Conservation (phyloP, 202 grass and related monocot genomes). For the Musa balbisiana region DNA sequence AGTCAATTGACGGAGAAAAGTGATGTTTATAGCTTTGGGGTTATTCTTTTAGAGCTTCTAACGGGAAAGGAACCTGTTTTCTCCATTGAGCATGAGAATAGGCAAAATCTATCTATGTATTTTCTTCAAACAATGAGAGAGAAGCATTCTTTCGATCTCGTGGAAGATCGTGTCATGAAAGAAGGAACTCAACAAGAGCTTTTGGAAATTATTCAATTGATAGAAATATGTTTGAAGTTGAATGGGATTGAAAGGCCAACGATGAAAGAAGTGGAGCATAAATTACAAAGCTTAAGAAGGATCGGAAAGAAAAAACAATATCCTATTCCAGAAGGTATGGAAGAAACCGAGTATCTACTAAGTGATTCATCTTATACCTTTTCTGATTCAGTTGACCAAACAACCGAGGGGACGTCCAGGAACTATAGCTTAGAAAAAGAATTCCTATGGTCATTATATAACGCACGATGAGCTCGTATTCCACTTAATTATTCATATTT, state of each 20-base stretch:
- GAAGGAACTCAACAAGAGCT: neutral
- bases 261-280: constrained; percentile 1
- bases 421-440: neutral
- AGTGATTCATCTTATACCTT: neutral
- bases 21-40: constrained; percentile 7
- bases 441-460: neutral
- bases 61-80: neutral
- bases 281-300: neutral
- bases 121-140: neutral
- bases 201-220: neutral
- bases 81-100: neutral
- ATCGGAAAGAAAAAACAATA: neutral
- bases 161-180: neutral
- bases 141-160: neutral
- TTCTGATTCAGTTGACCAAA: neutral
- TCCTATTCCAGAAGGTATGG: neutral
- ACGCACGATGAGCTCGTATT: neutral
- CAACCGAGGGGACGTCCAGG: neutral
- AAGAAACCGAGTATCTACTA: neutral
- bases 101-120: neutral
- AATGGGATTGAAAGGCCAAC: neutral
- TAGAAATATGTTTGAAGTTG: neutral
- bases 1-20: neutral
- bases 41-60: neutral
- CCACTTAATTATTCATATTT: neutral